Evolutionary conservation across 2,329 filamentous ascomycete species (phyloP), one percentile per base, ranked within the genome.

Genomic region (Pezicula carpinea): DNA sequence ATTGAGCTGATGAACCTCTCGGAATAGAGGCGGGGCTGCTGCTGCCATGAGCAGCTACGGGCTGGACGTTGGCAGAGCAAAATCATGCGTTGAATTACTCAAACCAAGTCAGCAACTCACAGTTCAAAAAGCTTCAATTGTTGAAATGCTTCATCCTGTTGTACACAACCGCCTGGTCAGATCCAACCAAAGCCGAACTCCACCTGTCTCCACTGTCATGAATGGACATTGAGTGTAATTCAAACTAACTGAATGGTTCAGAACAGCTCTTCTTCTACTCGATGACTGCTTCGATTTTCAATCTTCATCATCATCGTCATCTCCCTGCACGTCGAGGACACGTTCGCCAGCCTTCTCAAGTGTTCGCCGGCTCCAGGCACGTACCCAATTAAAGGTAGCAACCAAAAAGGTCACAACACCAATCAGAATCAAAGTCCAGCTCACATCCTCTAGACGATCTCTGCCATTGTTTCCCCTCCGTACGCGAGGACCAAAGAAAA

Each of bases 321-420:
- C 73, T 19, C 71, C 76, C 54, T 82, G 82, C n/a, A 96, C 83
- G 66, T 96, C 91, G 66, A 92, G 75, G 45, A 96, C 88, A 53
- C 76, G 78, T 58, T 93, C 87, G 53, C 88, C 87, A 41, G 87
- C 87, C 58, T 77, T 83, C 61, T 90, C 82, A 23, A 96, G 76
- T n/a, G 83, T 76, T 39, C 77, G 77, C 44, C 82, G 78, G 61
- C 83, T 90, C 75, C 88, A 80, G 35, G 78, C 77, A 55, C 86
- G 81, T 43, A 95, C 88, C 47, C 77, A 82, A 67, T 87, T 92
- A 81, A 89, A 97, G 1, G 92, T 82, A 43, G 81, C 80, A 67
- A 73, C 84, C 53, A 95, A 67, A 59, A 96, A 89, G 5, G 87
- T 95, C 14, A 82, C 67, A 18, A 93, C 79, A 2, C 93, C 93